Percentiles rank a stretch among this genome's conserved stretches.
These are phyloP conservation scores for Phytophthora lateralis DNA, from an alignment of 352 stramenopile genomes.

Conservation along the genomic window DNA sequence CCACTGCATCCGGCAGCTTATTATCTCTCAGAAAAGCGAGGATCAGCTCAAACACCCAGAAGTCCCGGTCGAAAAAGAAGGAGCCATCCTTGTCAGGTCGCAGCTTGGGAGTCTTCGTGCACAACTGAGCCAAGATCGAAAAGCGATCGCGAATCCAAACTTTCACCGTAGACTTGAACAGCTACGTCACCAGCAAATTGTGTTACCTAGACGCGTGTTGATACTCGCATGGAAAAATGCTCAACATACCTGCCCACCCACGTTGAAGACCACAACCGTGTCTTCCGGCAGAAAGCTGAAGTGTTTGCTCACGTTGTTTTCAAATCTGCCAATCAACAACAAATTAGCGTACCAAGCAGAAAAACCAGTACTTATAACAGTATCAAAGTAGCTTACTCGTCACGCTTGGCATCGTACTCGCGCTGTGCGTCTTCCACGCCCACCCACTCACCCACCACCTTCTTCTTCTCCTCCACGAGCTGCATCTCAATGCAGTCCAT, in stretches of 20 bases:
- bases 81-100: constrained; percentile 51
- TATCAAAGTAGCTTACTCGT: constrained; percentile 39
- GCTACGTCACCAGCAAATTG: not conserved
- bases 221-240: not conserved
- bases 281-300: constrained; percentile 63
- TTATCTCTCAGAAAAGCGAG: constrained; percentile 71
- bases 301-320: constrained; percentile 53
- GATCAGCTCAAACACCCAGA: constrained; percentile 79
- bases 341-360: not conserved
- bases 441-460: constrained; percentile 75
- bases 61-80: constrained; percentile 79
- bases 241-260: constrained; percentile 54
- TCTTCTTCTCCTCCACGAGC: constrained; percentile 79
- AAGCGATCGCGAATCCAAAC: constrained; percentile 81
- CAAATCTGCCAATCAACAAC: constrained; percentile 46
- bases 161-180: constrained; percentile 76
- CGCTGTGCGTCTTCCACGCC: constrained; percentile 66
- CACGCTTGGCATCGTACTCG: constrained; percentile 64
- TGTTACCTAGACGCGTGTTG: not conserved
- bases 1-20: constrained; percentile 55
- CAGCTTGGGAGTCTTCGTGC: constrained; percentile 66
- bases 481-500: constrained; percentile 17
- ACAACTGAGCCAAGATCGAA: constrained; percentile 82
- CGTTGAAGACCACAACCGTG: constrained; percentile 70
- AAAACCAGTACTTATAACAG: not conserved